Conservation (phyloP, 352 stramenopile species). For the Peronospora tabacina region DNA sequence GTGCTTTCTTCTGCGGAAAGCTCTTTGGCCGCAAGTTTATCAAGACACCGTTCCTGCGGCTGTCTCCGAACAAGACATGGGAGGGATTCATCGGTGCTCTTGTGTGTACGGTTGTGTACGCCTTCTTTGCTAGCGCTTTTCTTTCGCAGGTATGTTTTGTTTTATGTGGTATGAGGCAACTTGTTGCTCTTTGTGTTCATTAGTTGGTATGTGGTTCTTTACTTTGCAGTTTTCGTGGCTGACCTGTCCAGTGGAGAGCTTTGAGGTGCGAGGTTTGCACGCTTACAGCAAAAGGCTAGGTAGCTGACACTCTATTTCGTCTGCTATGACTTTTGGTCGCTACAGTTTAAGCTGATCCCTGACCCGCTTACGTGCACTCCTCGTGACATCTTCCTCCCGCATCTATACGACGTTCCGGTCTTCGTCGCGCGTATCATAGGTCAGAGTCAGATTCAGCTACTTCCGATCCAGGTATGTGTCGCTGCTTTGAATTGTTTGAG, state of each 20-base stretch:
- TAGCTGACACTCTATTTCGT: slow-evolving; percentile 3
- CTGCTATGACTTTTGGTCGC: background rate
- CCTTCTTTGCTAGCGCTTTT: slow-evolving; percentile 88
- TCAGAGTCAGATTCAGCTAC: slow-evolving; percentile 67
- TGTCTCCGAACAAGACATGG: slow-evolving; percentile 99
- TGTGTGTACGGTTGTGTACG: slow-evolving; percentile 93
- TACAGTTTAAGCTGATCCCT: slow-evolving; percentile 50
- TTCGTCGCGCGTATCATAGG: slow-evolving; percentile 77
- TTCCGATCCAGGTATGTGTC: slow-evolving; percentile 71
- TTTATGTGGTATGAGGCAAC: background rate
- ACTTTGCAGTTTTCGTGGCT: slow-evolving; percentile 84
- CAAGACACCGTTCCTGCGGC: slow-evolving; percentile 77
- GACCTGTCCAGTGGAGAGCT: slow-evolving; percentile 87
- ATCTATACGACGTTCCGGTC: slow-evolving; percentile 57
- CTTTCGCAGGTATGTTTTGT: slow-evolving; percentile 60
- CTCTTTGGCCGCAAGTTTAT: slow-evolving; percentile 89
- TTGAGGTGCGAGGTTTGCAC: slow-evolving; percentile 32
- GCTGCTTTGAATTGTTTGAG: background rate
- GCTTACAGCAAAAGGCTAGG: background rate
- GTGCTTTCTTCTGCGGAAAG: slow-evolving; percentile 91
- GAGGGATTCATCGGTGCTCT: slow-evolving; percentile 97
- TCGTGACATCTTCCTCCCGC: slow-evolving; percentile 50
- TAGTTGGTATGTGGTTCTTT: slow-evolving; percentile 2
- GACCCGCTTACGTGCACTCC: slow-evolving; percentile 60
- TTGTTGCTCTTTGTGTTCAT: background rate